phyloP scores from a whole-genome alignment of 129 eudicot species.

The Centaurea solstitialis region DNA sequence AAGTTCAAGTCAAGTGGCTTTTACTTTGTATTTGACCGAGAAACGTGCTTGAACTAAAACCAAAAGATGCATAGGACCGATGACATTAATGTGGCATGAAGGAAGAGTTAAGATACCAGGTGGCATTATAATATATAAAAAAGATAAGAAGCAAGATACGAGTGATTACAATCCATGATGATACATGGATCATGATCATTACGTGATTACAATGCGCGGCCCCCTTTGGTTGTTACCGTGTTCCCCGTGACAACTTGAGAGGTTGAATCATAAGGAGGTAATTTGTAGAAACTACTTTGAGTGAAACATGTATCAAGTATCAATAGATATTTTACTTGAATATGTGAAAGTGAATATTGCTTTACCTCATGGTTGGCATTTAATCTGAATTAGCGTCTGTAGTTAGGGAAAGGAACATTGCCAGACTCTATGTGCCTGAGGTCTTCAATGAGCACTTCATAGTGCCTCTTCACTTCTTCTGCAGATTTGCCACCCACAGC shows the following conservation, averaged over 20 bases:
- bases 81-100: background rate
- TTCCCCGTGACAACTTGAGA: background rate
- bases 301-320: background rate
- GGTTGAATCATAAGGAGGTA: background rate
- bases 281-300: background rate
- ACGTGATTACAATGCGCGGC: background rate
- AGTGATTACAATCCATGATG: too few species aligned
- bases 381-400: slow-evolving; percentile 29
- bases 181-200: too few species aligned
- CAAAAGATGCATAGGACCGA: background rate
- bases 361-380: slow-evolving; percentile 27
- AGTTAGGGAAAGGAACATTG: slow-evolving; percentile 67
- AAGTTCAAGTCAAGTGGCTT: background rate
- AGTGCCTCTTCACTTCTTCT: slow-evolving; percentile 86
- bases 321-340: background rate
- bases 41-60: background rate
- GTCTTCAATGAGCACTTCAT: slow-evolving; percentile 78
- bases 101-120: background rate
- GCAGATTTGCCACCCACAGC: slow-evolving; percentile 83
- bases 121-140: background rate
- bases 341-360: background rate
- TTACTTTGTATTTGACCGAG: background rate
- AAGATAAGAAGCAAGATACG: background rate
- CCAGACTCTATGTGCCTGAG: slow-evolving; percentile 75
- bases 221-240: background rate